phyloP scores from a whole-genome alignment of 2,329 filamentous ascomycete species.

The Corinectria fuckeliana region DNA sequence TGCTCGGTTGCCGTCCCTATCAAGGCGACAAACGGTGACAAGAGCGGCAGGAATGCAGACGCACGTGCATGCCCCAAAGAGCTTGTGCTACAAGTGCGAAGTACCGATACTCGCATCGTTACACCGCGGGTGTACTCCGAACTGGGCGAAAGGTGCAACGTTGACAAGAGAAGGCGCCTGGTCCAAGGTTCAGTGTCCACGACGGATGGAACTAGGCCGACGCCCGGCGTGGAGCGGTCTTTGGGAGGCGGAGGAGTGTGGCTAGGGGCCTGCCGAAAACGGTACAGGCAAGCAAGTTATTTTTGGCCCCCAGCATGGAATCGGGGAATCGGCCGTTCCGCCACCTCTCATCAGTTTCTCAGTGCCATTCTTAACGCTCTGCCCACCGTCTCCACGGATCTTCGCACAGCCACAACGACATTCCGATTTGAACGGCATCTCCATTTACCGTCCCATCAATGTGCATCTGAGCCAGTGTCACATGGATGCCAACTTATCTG shows the following conservation, averaged over 20 bases:
- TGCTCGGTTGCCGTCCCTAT: conserved; percentile 23
- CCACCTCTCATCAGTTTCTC: conserved; percentile 7
- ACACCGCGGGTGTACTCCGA: conserved; percentile 23
- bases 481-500: conserved; percentile 21
- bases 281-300: conserved; percentile 29
- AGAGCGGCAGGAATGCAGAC: conserved; percentile 19
- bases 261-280: conserved; percentile 21
- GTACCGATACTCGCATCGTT: conserved; percentile 32
- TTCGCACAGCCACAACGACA: conserved; percentile 14
- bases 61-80: conserved; percentile 26
- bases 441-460: conserved; percentile 1
- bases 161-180: conserved; percentile 12
- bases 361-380: not conserved
- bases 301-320: conserved; percentile 35
- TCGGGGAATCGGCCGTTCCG: conserved; percentile 29
- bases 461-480: conserved; percentile 17
- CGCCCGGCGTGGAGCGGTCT: conserved; percentile 1
- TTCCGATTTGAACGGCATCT: conserved; percentile 8
- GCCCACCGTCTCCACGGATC: conserved; percentile 4
- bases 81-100: conserved; percentile 1
- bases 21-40: conserved; percentile 6
- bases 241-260: conserved; percentile 16
- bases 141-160: conserved; percentile 18
- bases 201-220: conserved; percentile 8
- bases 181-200: conserved; percentile 20